Base-by-base conservation (phyloP, 768 basidiomycete genomes). In the Cyathus striatus region DNA sequence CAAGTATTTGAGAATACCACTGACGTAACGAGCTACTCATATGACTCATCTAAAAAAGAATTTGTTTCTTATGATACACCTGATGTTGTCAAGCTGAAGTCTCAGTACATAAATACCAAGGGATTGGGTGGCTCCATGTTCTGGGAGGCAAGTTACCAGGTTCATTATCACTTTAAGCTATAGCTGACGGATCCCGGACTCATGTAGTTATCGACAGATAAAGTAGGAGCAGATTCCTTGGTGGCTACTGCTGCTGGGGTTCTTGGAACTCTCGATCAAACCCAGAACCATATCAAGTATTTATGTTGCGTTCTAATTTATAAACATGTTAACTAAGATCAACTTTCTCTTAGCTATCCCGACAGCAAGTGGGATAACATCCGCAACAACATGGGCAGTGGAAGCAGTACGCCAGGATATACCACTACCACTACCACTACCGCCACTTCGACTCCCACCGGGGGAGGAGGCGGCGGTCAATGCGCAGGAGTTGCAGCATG, bases 11-110 rank as follows among this genome's bases (percentile, higher is more conserved):
- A 89, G 57, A 86, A 91, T 56, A 62, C 69, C 3, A 75, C 69
- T 4, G 78, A 85, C 44, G 78, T 88, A n/a, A 72, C 84, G 9
- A 81, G 81, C 49, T 90, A 89, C 60, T 84, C 84, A 10, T 91
- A 89, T 61, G 79, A 90, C 57, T 56, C 78, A 3, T 49, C 64
- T n/a, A 83, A 72, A 51, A 61, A 64, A 43, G 84, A 87, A 54
- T 70, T 90, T 20, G 80, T 90, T 23, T 81, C 79, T 3, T 90
- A 89, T 60, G 90, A 92, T 55, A 80, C 77, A 0, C 86, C 85
- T 14, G 65, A 78, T 49, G 80, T 89, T 51, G 78, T 76, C 41
- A 69, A 61, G 41, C 50, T 73, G 51, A 92, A 92, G 62, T 76
- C 79, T 2, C 70, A 81, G 41, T 90, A 90, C 53, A 75, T 86